A percentile compares a stretch with the other conserved stretches of the same genome.
phyloP scores from a whole-genome alignment of 345 rosid genomes.

The Citropsis articulata region DNA sequence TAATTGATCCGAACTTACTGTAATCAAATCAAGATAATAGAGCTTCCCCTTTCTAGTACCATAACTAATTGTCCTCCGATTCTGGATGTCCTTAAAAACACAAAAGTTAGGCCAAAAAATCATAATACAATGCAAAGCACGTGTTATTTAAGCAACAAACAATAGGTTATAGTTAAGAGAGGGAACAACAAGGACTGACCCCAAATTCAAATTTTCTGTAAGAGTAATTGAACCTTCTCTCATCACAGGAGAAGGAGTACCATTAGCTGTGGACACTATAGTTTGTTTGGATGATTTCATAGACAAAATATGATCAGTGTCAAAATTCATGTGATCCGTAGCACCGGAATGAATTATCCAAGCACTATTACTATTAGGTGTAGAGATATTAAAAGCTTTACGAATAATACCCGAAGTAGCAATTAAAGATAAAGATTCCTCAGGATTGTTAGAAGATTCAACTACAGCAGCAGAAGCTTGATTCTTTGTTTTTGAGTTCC shows the following conservation, averaged over 20 bases:
- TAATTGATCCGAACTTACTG: not conserved
- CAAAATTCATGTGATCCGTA: not conserved
- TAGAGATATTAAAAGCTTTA: too few relatives aligned
- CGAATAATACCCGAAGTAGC: too few relatives aligned
- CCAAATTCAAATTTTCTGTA: not conserved
- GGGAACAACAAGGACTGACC: not conserved
- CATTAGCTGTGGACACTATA: not conserved
- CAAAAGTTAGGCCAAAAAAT: constrained; percentile 7
- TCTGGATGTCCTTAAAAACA: constrained; percentile 1
- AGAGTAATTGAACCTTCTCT: not conserved
- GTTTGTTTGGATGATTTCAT: not conserved
- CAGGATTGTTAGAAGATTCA: not conserved
- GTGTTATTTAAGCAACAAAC: not conserved
- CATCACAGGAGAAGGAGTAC: not conserved
- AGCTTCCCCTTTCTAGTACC: not conserved
- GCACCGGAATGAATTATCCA: not conserved
- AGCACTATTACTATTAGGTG: too few relatives aligned
- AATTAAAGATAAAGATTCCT: not conserved
- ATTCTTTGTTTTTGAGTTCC: too few relatives aligned
- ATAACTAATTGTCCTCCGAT: not conserved
- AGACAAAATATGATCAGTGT: not conserved
- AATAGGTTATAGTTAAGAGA: not conserved
- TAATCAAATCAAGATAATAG: not conserved
- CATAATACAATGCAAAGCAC: not conserved
- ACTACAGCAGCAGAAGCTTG: not conserved